Evolutionary conservation across 1,284 basidiomycete species (phyloP), one percentile per base, ranked within the genome.

Genomic region (Waitea zeae): DNA sequence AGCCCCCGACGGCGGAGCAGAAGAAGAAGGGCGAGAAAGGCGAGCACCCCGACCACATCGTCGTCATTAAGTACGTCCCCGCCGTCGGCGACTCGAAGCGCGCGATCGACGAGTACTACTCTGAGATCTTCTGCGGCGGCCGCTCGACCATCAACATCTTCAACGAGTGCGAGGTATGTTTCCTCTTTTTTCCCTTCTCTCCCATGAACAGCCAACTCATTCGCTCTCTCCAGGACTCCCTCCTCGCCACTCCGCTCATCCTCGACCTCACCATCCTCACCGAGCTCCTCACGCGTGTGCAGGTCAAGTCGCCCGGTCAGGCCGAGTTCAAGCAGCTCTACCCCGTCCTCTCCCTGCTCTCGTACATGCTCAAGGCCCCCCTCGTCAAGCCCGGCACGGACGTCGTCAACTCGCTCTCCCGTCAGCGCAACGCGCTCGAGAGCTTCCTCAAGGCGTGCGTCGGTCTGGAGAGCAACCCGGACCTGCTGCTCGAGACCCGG

Each of bases 31-130:
- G 62, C 41, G n/a, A 26, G 24, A 84, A 86, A 58, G 84, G 84
- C 49, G 88, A 92, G 58, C 90, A 96, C 56, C 93, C 93, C 17
- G 93, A 97, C 59, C 95, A 97, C 57, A 75, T 93, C 50, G 83
- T 97, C 39, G 89, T 97, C 40, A 90, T 90, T 70, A 90, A 92
- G 65, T 88, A 89, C 43, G 73, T 88, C 12, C 86, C 84, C 19
- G 87, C 89, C 26, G 92, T 96, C 34, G 90, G 92, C 34, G 95
- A 98, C 62, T 89, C 87, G 45, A 95, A 90, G 71, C 73, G 88
- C 36, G 93, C 93, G 30, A 90, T 98, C 64, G 93, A 97, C 60
- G 93, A 97, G 67, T 97, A 97, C 64, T 92, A 90, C 58, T 92
- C 86, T 12, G 93, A 97, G 62, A 83, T 83, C 49, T 77, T 83